These are phyloP conservation scores for Aeschynomene evenia DNA, from an alignment of 306 rosid species.

Conservation along the genomic window DNA sequence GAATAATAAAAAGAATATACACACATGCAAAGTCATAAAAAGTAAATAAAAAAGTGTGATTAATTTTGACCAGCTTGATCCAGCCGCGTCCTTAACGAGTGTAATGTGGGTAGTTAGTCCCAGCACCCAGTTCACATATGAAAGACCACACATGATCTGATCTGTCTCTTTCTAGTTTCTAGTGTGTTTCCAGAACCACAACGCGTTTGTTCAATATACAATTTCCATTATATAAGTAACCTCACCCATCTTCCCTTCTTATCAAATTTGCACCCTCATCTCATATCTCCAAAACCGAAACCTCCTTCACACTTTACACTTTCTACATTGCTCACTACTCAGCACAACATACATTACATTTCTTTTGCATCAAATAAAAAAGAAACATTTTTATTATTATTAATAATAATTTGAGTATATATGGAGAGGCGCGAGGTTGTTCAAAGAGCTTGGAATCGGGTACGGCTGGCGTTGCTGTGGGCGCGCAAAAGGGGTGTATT, in stretches of 20 bases:
- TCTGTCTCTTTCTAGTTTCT: not conserved
- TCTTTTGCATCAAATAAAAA: not conserved
- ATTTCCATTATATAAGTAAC: not conserved
- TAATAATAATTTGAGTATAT: too few species aligned
- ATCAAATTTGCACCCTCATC: not conserved
- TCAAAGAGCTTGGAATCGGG: slow-evolving; percentile 44
- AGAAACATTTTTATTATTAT: not conserved
- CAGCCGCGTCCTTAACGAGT: slow-evolving; percentile 26
- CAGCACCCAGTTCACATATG: not conserved
- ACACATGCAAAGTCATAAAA: too few species aligned
- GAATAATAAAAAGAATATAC: too few species aligned
- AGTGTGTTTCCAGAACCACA: not conserved
- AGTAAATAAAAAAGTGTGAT: too few species aligned
- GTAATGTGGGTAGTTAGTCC: not conserved
- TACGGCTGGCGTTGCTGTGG: slow-evolving; percentile 55
- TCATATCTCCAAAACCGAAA: too few species aligned
- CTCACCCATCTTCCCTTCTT: not conserved
- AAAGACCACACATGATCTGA: not conserved
- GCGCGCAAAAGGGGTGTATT: slow-evolving; percentile 50
- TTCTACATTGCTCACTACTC: not conserved
- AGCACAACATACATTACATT: not conserved
- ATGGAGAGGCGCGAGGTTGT: slow-evolving; percentile 29
- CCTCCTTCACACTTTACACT: not conserved
- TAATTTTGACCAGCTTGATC: not conserved
- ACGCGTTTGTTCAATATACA: not conserved